Conservation (phyloP, 2,329 filamentous ascomycete genomes). For the Ploettnerulaceae sp. region DNA sequence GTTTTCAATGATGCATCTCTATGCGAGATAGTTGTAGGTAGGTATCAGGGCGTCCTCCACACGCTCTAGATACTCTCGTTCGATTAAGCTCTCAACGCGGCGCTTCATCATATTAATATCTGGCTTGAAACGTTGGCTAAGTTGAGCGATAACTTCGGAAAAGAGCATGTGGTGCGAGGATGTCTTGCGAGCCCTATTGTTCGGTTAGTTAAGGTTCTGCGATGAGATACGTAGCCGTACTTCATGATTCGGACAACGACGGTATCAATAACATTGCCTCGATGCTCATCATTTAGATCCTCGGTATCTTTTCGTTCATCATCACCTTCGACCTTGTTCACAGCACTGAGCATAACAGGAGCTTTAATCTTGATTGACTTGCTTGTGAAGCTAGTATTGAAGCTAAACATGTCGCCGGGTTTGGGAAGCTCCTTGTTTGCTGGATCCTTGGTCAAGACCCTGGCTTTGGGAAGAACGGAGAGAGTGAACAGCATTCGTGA, state of each 20-base stretch:
- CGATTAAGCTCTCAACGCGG: constrained; percentile 72
- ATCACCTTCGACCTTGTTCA: constrained; percentile 78
- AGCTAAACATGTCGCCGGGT: constrained; percentile 70
- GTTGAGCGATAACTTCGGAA: constrained; percentile 65
- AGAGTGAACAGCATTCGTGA: constrained; percentile 75
- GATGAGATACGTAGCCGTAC: constrained; percentile 44
- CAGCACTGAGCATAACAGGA: constrained; percentile 68
- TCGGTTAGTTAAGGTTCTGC: constrained; percentile 31
- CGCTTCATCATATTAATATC: constrained; percentile 75
- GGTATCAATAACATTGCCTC: constrained; percentile 68
- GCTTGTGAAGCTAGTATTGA: constrained; percentile 77
- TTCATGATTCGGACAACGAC: constrained; percentile 82
- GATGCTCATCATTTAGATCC: constrained; percentile 67
- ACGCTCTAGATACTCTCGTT: constrained; percentile 72
- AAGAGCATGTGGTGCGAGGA: constrained; percentile 65
- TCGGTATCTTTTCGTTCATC: constrained; percentile 66
- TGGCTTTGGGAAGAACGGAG: constrained; percentile 76
- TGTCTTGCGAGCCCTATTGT: constrained; percentile 66
- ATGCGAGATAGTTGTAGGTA: constrained; percentile 69
- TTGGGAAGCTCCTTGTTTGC: constrained; percentile 69
- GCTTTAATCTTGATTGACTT: constrained; percentile 86
- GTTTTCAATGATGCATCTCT: not conserved
- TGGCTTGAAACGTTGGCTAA: constrained; percentile 66
- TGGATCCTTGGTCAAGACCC: constrained; percentile 75
- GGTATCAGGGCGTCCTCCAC: constrained; percentile 60